Evolutionary conservation across 495 filamentous ascomycete species (phyloP).

Genomic region (Penicillium samsonianum): DNA sequence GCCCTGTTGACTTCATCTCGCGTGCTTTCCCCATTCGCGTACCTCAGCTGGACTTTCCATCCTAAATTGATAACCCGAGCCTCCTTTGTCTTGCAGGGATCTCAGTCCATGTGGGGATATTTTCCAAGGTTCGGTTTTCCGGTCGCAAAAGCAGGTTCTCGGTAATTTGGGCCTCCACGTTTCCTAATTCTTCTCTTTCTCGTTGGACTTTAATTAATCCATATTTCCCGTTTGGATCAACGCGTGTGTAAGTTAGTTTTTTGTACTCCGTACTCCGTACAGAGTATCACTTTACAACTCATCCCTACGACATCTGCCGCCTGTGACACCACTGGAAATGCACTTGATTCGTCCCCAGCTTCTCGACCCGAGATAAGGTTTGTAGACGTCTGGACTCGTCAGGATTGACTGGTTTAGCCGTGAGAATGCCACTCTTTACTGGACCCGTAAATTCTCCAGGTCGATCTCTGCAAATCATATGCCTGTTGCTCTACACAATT

Average conservation of each 20-base stretch:
- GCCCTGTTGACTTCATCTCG: slow-evolving; percentile 32
- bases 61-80: slow-evolving; percentile 22
- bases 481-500: not conserved
- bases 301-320: slow-evolving; percentile 8
- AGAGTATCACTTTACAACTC: not conserved
- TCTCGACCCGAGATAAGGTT: slow-evolving; percentile 29
- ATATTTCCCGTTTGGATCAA: not conserved
- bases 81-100: slow-evolving; percentile 30
- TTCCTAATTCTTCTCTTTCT: slow-evolving; percentile 17
- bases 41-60: slow-evolving; percentile 20
- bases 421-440: not conserved
- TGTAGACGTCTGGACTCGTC: slow-evolving; percentile 22
- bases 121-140: slow-evolving; percentile 1
- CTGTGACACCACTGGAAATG: slow-evolving; percentile 20
- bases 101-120: slow-evolving; percentile 29
- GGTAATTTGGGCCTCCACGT: slow-evolving; percentile 18
- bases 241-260: not conserved
- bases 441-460: not conserved
- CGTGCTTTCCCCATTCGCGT: slow-evolving; percentile 15
- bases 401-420: slow-evolving; percentile 10
- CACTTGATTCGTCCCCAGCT: slow-evolving; percentile 24
- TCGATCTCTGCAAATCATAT: not conserved
- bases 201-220: slow-evolving; percentile 11
- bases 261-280: too few species aligned
- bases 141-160: slow-evolving; percentile 33